Conservation (phyloP, 306 rosid genomes). For the Citrullus amarus region DNA sequence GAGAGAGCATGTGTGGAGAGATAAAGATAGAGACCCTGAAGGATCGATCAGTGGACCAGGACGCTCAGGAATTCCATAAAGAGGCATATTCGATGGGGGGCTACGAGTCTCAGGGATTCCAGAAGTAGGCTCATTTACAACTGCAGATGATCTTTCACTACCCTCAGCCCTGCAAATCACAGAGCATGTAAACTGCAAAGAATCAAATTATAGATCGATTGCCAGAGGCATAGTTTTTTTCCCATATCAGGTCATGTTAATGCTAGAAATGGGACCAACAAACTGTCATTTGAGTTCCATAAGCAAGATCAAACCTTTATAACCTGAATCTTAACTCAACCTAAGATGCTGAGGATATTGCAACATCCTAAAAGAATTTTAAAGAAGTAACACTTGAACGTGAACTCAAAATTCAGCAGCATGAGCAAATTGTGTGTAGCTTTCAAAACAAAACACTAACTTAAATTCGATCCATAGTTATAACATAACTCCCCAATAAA, state of each 20-base stretch:
- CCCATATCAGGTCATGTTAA: neutral
- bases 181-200: neutral
- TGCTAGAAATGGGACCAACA: neutral
- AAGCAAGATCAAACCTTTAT: neutral
- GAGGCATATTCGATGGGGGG: constrained; percentile 17
- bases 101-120: constrained; percentile 27
- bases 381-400: neutral
- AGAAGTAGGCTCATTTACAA: constrained; percentile 20
- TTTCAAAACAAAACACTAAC: neutral
- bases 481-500: neutral
- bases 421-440: neutral
- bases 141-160: constrained; percentile 23
- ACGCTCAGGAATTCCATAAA: constrained; percentile 26
- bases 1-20: neutral
- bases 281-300: neutral
- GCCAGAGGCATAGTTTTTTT: neutral
- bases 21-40: constrained; percentile 26
- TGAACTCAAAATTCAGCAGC: neutral
- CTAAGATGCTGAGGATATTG: neutral
- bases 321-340: neutral
- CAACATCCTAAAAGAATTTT: neutral
- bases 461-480: neutral
- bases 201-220: neutral
- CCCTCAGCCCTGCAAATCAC: constrained; percentile 34
- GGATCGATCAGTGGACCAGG: constrained; percentile 27